A percentile compares a stretch with the other conserved stretches of the same genome.
phyloP scores from a whole-genome alignment of 1,284 basidiomycete genomes.

The Ustilago nuda region DNA sequence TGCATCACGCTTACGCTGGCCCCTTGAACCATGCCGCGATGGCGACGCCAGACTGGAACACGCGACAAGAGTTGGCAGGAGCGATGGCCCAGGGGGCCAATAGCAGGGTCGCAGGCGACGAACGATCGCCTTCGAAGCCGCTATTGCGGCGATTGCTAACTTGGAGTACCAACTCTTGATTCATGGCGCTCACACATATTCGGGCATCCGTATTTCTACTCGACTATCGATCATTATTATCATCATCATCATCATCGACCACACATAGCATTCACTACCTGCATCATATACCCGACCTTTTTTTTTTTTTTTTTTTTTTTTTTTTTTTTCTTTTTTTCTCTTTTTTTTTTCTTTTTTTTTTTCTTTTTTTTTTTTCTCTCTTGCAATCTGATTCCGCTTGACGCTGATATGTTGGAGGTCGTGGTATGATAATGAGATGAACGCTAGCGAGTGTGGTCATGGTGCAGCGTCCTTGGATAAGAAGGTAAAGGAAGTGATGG shows the following conservation, averaged over 20 bases:
- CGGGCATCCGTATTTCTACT: background rate
- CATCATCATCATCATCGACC: background rate
- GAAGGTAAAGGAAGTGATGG: background rate
- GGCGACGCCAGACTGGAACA: slow-evolving; percentile 1
- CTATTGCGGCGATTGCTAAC: slow-evolving; percentile 37
- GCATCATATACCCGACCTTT: slow-evolving; percentile 7
- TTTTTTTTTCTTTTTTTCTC: background rate
- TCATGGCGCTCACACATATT: slow-evolving; percentile 3
- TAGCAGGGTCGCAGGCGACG: slow-evolving; percentile 11
- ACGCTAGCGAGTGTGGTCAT: background rate
- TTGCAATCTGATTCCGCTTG: background rate
- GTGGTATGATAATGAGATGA: no score
- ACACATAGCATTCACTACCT: background rate
- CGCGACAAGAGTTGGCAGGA: background rate
- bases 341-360: background rate
- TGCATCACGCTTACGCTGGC: background rate
- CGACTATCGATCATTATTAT: background rate
- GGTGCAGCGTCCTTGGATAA: background rate
- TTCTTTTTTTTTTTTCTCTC: background rate
- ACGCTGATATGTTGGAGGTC: background rate
- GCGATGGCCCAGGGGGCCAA: slow-evolving; percentile 14
- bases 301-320: no score
- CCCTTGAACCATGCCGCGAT: background rate
- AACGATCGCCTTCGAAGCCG: slow-evolving; percentile 25
- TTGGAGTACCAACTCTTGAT: slow-evolving; percentile 22